Conservation (phyloP, 2,329 filamentous ascomycete species). For the Penicillium sp. region DNA sequence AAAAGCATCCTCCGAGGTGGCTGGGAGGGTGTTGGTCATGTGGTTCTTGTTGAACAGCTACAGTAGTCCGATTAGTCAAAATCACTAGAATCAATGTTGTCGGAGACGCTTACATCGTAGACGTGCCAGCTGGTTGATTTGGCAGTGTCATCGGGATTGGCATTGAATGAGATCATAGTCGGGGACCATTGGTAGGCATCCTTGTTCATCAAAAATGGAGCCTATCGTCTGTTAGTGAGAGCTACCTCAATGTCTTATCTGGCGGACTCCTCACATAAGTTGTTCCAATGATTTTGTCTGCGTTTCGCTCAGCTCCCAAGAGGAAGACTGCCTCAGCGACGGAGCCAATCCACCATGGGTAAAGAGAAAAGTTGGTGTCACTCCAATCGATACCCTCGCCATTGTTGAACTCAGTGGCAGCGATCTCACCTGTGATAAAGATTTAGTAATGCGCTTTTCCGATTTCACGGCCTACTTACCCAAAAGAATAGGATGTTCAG, state of each 20-base stretch:
- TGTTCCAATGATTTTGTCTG: conserved; percentile 32
- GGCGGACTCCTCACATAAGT: conserved; percentile 27
- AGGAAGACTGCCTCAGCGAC: conserved; percentile 69
- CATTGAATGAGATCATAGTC: conserved; percentile 35
- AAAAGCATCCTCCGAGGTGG: conserved; percentile 41
- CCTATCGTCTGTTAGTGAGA: conserved; percentile 16
- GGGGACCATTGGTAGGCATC: conserved; percentile 35
- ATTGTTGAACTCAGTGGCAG: conserved; percentile 48
- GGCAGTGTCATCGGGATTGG: conserved; percentile 33
- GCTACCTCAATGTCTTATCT: not conserved
- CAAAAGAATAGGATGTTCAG: conserved; percentile 29
- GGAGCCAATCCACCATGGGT: conserved; percentile 63
- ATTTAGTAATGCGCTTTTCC: no score
- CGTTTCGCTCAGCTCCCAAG: conserved; percentile 67
- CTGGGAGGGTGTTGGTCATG: conserved; percentile 51
- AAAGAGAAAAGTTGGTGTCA: conserved; percentile 50
- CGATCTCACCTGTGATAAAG: conserved; percentile 35
- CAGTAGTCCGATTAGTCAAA: not conserved
- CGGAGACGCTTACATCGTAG: conserved; percentile 37
- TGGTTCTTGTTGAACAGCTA: conserved; percentile 48
- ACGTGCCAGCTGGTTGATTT: conserved; percentile 35
- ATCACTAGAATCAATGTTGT: no score
- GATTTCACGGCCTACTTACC: no score
- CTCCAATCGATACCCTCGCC: conserved; percentile 49
- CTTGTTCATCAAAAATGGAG: conserved; percentile 34